Base-by-base conservation (phyloP, 495 filamentous ascomycete species). In the Collariella sp. region DNA sequence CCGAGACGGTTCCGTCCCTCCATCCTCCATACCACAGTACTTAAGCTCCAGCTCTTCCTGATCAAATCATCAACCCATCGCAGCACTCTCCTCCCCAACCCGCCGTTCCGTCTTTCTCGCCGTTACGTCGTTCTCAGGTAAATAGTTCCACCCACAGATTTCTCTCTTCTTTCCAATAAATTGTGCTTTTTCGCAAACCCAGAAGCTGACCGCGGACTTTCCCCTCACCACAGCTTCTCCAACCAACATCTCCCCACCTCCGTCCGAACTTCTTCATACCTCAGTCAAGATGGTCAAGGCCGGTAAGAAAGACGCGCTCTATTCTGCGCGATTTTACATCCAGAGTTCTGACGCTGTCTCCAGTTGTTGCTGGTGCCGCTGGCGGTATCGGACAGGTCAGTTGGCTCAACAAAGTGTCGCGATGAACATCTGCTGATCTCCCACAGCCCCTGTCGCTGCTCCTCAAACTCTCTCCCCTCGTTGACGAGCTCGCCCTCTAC, bases 371-470 rank as follows among this genome's bases (percentile, higher is more conserved):
- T 69, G 93, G 93, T 65, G 93, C 93, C 65, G 85, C 93, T 68
- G 93, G 93, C 75, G 93, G 93, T 75, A 97, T 98, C 82, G 93
- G 93, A 73, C 93, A 98, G 83, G 93, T 95, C 64, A 56, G 51
- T 33, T 48, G 34, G 34, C 35, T 43, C 35, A 35, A 24, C 3
- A 39, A 31, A 16, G 9, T 1, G 9, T 15, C 6, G 9, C 18
- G 16, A 33, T 39, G 2, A 29, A 16, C 23, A 16, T 12, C 19
- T 53, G 42, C 51, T 58, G 50, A 56, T 40, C 26, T 34, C n/a
- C 50, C 36, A 54, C 64, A 98, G 94, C 93, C 93, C 41, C 78
- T 98, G 63, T 97, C 94, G 56, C 90, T 98, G 60, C 83, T 98
- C 63, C 75, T 96, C 61, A 98, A 97, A 81, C 79, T 83, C 54